Conservation (phyloP, 163 green algal species). For the Coccomyxa subellipsoidea region DNA sequence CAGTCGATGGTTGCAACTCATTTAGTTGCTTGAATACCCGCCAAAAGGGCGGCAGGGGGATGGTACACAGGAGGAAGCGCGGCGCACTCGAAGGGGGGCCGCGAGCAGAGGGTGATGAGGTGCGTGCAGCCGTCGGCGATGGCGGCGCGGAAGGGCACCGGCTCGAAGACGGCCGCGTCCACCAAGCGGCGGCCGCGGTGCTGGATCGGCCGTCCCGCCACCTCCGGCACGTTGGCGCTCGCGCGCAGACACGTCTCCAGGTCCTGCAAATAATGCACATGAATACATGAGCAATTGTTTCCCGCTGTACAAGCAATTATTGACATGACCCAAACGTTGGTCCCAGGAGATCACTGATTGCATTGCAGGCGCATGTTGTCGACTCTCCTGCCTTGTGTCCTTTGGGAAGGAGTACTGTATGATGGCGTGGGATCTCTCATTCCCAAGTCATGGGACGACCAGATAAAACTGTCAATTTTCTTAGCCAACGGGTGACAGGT, state of each 20-base stretch:
- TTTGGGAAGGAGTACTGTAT: no score
- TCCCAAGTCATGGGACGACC: no score
- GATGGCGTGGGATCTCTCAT: no score
- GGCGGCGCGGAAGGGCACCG: constrained; percentile 71
- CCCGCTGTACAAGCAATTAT: no score
- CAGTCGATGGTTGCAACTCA: no score
- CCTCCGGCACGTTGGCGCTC: constrained; percentile 71
- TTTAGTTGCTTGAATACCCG: no score
- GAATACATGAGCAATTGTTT: no score
- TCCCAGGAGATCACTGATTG: no score
- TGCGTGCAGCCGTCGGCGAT: constrained; percentile 86
- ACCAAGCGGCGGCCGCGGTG: constrained; percentile 58
- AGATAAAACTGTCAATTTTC: no score
- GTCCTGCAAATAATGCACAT: constrained; percentile 55
- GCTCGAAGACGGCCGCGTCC: constrained; percentile 81
- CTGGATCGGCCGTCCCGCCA: constrained; percentile 33
- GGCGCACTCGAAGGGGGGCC: constrained; percentile 32
- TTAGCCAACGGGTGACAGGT: background rate
- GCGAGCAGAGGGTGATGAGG: constrained; percentile 72
- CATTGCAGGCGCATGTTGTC: no score
- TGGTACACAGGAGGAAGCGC: background rate
- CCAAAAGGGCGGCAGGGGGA: background rate
- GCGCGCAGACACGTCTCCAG: constrained; percentile 65
- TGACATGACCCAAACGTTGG: no score
- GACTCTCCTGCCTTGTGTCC: no score